Evolutionary conservation across 2,329 filamentous ascomycete species (phyloP).

Genomic region (Trichoderma sp.): DNA sequence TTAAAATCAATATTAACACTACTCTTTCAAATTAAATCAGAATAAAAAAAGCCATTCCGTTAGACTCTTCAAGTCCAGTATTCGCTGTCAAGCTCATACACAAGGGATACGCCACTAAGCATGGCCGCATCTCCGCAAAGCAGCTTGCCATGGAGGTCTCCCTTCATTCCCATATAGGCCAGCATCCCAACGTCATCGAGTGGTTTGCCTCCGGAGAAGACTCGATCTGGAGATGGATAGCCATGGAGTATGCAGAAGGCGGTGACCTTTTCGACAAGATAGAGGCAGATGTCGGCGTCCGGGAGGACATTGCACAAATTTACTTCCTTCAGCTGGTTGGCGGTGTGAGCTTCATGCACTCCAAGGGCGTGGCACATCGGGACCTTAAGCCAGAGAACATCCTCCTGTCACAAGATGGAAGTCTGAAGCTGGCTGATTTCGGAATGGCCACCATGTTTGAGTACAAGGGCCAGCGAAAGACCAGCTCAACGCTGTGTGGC

Average conservation of each 20-base stretch:
- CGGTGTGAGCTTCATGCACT: slow-evolving; percentile 93
- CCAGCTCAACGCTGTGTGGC: slow-evolving; percentile 86
- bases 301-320: slow-evolving; percentile 89
- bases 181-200: slow-evolving; percentile 90
- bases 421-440: slow-evolving; percentile 94
- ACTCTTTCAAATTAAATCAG: slow-evolving; percentile 43
- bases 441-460: slow-evolving; percentile 92
- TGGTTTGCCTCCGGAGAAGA: slow-evolving; percentile 90
- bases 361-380: slow-evolving; percentile 89
- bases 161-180: slow-evolving; percentile 81
- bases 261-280: slow-evolving; percentile 99
- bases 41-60: slow-evolving; percentile 88
- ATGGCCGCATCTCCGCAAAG: slow-evolving; percentile 83
- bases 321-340: slow-evolving; percentile 92
- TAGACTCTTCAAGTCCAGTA: slow-evolving; percentile 65
- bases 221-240: slow-evolving; percentile 88
- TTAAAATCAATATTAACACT: slow-evolving; percentile 1
- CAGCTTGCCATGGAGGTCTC: slow-evolving; percentile 91
- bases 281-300: slow-evolving; percentile 93
- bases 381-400: slow-evolving; percentile 96
- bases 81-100: slow-evolving; percentile 99
- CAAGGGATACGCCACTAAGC: slow-evolving; percentile 86
- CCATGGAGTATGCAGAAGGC: slow-evolving; percentile 94
- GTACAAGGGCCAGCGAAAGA: slow-evolving; percentile 78
- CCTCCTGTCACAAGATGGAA: slow-evolving; percentile 76